Percentiles rank a stretch among this genome's conserved stretches.
phyloP scores from a whole-genome alignment of 176 grass and related monocot species.

The Thinopyrum elongatum region DNA sequence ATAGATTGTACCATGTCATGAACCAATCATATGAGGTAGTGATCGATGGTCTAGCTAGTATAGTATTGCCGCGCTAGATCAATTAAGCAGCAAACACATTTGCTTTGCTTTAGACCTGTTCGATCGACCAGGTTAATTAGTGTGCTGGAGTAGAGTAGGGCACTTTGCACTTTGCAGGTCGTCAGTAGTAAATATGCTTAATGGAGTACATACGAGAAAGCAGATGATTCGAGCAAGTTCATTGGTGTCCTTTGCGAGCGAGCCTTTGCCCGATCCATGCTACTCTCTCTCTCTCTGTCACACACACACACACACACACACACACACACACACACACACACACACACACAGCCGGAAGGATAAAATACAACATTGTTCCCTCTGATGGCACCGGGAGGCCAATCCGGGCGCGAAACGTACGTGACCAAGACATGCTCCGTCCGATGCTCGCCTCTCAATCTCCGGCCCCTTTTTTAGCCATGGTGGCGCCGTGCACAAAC shows the following conservation, averaged over 20 bases:
- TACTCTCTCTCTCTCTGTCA: too few species aligned
- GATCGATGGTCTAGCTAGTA: not conserved
- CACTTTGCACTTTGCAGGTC: too few species aligned
- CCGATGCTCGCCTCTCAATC: too few species aligned
- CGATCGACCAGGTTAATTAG: not conserved
- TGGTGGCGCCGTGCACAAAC: too few species aligned
- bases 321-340: too few species aligned
- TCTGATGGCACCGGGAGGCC: not conserved
- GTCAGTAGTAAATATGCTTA: not conserved
- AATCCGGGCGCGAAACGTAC: not conserved
- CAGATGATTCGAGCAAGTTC: not conserved
- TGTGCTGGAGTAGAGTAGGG: too few species aligned
- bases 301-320: too few species aligned
- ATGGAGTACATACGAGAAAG: not conserved
- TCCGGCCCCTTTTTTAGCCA: too few species aligned
- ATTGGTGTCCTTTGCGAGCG: not conserved
- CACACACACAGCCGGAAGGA: not conserved
- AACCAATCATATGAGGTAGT: not conserved
- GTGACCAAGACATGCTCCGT: not conserved
- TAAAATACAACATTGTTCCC: not conserved
- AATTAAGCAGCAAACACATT: not conserved
- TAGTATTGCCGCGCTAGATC: not conserved
- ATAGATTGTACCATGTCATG: not conserved
- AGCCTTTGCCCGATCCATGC: not conserved
- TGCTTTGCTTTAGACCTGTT: not conserved